Evolutionary conservation across 2,329 filamentous ascomycete species (phyloP).

Genomic region (Aspergillus fijiensis): DNA sequence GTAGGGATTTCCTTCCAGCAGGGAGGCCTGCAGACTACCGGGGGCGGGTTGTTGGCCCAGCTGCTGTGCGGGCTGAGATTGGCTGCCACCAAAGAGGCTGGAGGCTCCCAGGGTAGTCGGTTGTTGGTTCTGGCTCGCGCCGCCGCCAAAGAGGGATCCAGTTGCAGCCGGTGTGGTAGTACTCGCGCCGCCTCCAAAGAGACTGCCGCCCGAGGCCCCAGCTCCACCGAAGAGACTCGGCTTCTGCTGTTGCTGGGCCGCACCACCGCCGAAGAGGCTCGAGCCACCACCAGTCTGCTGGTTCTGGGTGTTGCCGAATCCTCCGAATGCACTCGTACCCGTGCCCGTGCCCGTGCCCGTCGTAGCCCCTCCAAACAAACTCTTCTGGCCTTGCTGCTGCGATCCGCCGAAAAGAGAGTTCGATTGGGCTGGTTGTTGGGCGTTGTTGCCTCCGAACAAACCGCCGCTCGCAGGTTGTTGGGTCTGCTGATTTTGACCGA

Average conservation of each 20-base stretch:
- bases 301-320: conserved; percentile 47
- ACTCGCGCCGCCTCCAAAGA: conserved; percentile 45
- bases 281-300: conserved; percentile 39
- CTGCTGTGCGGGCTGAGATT: conserved; percentile 53
- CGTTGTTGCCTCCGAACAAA: conserved; percentile 43
- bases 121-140: conserved; percentile 36
- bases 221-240: conserved; percentile 55
- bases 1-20: conserved; percentile 83
- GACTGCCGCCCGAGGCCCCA: conserved; percentile 37
- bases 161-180: conserved; percentile 33
- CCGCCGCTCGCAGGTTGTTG: conserved; percentile 34
- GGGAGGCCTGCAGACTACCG: conserved; percentile 67
- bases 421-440: conserved; percentile 33
- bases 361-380: conserved; percentile 45
- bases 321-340: conserved; percentile 32
- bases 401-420: conserved; percentile 37
- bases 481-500: conserved; percentile 37
- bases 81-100: conserved; percentile 55
- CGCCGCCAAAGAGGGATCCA: conserved; percentile 60
- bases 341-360: conserved; percentile 27
- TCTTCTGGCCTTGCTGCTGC: conserved; percentile 35
- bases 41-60: conserved; percentile 46
- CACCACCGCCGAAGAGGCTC: conserved; percentile 43
- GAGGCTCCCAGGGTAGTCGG: conserved; percentile 35
- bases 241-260: conserved; percentile 56